A percentile compares a stretch with the other conserved stretches of the same genome.
phyloP scores from a whole-genome alignment of 441 rosid genomes.

The Populus trichocarpa region DNA sequence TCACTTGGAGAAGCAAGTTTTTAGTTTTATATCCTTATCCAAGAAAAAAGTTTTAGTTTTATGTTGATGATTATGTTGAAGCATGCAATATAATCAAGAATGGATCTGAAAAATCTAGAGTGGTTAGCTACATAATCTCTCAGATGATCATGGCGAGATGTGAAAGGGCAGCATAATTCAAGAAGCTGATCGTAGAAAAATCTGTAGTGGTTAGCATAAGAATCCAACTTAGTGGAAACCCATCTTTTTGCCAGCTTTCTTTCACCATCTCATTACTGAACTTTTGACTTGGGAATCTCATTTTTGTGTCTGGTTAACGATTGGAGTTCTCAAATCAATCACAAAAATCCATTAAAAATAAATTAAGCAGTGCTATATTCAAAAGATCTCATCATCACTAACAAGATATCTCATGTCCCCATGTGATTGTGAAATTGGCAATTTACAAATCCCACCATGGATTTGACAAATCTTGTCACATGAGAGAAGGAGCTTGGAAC shows the following conservation, averaged over 20 bases:
- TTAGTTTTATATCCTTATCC: no score
- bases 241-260: neutral
- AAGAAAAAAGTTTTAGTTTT: no score
- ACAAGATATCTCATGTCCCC: neutral
- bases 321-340: neutral
- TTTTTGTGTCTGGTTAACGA: neutral
- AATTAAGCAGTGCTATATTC: neutral
- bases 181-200: neutral
- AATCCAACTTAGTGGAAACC: constrained; percentile 5
- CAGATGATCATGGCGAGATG: neutral
- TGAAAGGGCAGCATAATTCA: neutral
- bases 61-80: neutral
- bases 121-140: neutral
- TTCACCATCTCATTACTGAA: neutral
- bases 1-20: no score
- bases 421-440: neutral
- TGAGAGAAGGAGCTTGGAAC: neutral
- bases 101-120: neutral
- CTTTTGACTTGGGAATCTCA: neutral
- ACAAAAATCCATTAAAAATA: neutral
- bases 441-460: neutral
- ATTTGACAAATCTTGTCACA: neutral
- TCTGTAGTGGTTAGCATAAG: neutral
- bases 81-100: neutral
- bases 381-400: neutral